Base-by-base conservation (phyloP, 352 stramenopile genomes). In the Phytophthora meadii region DNA sequence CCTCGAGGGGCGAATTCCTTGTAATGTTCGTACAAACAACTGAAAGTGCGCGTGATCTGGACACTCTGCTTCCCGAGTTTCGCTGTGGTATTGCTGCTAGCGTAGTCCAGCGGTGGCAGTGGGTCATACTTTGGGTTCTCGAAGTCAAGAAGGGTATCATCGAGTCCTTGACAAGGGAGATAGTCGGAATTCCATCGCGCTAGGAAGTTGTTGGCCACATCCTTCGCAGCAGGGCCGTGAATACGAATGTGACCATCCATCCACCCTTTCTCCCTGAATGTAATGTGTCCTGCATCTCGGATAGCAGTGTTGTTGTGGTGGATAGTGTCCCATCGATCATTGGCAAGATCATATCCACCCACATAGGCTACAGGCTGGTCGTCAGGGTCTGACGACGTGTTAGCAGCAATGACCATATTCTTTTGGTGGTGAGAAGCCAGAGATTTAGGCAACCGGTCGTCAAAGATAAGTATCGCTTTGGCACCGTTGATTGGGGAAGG, bases 321-420 rank as follows among this genome's bases (percentile, higher is more conserved):
- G 11, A 76, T 65, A 9, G 78, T 85, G 44, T 89, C 77, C 79
- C 81, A 90, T 24, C 81, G 79, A 45, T 89, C 70, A 27, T 61
- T 61, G 15, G 66, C 74, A 34, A 86, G 65, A 53, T 90, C 81
- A 7, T 81, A 61, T 6, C 79, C 81, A 7, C 79, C 77, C 0
- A 87, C 68, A 53, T 76, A 88, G 10, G 81, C 79, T 3, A 76
- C 57, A 27, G 68, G 51, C 2, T 66, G 50, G 7, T 68, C 59
- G 4, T 61, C 10, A 6, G 44, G 25, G 14, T 70, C 53, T 4
- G 41, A 27, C 0, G 49, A 54, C 9, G 27, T 51, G 10, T 54
- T 55, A 2, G 17, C 28, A 4, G 70, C 63, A 12, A 79, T 67
- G 1, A 77, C 60, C 27, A 87, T 48, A 14, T 68, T 74, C 56